Evolutionary conservation across 164 flowering plant species (phyloP).

Genomic region (Vitis rupestris): DNA sequence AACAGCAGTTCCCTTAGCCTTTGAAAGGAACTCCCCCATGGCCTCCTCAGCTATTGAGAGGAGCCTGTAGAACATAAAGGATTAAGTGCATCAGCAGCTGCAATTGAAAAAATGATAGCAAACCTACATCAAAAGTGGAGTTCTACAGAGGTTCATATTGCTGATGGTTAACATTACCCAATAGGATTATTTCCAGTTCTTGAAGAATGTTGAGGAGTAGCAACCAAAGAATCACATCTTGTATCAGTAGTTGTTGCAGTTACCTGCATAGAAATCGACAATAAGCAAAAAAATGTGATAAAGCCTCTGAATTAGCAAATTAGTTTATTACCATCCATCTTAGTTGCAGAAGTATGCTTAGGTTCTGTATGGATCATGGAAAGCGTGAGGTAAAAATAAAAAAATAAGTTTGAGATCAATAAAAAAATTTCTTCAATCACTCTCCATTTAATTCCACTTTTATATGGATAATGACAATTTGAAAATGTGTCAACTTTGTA

Average conservation of each 20-base stretch:
- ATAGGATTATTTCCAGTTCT: slow-evolving; percentile 76
- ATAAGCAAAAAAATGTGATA: neutral
- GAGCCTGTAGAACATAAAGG: slow-evolving; percentile 46
- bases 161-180: slow-evolving; percentile 41
- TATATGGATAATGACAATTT: no score
- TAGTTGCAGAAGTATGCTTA: no score
- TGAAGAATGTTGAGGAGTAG: slow-evolving; percentile 65
- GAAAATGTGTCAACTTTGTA: no score
- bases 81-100: no score
- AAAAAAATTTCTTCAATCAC: no score
- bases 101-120: neutral
- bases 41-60: slow-evolving; percentile 81
- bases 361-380: no score
- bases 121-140: neutral
- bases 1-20: slow-evolving; percentile 93
- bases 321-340: no score
- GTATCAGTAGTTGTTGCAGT: slow-evolving; percentile 52
- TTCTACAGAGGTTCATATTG: no score
- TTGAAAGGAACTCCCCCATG: slow-evolving; percentile 83
- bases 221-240: slow-evolving; percentile 71
- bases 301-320: no score
- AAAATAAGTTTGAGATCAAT: no score
- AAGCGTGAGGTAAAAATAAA: no score
- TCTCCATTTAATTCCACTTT: no score
- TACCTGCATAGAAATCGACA: slow-evolving; percentile 27